Evolutionary conservation across 2,329 filamentous ascomycete species (phyloP), one percentile per base, ranked within the genome.

Genomic region (Thielaviopsis populi): DNA sequence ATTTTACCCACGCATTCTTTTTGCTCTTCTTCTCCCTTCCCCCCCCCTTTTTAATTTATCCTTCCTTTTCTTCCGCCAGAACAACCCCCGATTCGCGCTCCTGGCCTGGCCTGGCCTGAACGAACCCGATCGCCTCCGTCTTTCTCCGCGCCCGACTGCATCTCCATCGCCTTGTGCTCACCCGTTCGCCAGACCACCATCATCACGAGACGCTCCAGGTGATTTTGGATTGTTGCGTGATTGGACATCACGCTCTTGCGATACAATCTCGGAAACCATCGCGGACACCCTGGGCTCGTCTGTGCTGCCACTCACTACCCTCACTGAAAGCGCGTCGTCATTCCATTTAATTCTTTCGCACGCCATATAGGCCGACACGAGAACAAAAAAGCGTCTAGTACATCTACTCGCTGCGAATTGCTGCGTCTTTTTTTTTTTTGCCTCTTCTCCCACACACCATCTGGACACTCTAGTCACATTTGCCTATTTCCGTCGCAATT

Each of bases 21-120:
- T 56, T 8, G 27, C 53, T 56, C 17, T 56, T 33, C 27, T 53
- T 56, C 27, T n/a, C 53, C 53, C 24, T 56, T 24, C 43, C 30
- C 59, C 59, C 46, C 59, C 46, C 43, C 43, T 37, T 61, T 24
- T 46, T 46, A 56, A 56, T 56, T 56, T 30, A 56, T 56, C 30
- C 27, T 37, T 53, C 24, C 19, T 13, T 53, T 62, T 40, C 46
- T 37, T 10, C 24, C 30, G 53, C 15, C 53, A 56, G 30, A 53
- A 10, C n/a, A 22, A 56, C 30, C 19, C 53, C 53, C 53, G 53
- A 56, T 37, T 37, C 24, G 53, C 53, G 53, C 53, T 56, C 53
- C 17, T 56, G 27, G 13, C 53, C n/a, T 56, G 27, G 13, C 53
- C n/a, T 56, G 27, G 24, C 19, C 15, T 37, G 53, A 56, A 37